These are phyloP conservation scores for Microthlaspi erraticum DNA, from an alignment of 345 rosid species.

Conservation along the genomic window DNA sequence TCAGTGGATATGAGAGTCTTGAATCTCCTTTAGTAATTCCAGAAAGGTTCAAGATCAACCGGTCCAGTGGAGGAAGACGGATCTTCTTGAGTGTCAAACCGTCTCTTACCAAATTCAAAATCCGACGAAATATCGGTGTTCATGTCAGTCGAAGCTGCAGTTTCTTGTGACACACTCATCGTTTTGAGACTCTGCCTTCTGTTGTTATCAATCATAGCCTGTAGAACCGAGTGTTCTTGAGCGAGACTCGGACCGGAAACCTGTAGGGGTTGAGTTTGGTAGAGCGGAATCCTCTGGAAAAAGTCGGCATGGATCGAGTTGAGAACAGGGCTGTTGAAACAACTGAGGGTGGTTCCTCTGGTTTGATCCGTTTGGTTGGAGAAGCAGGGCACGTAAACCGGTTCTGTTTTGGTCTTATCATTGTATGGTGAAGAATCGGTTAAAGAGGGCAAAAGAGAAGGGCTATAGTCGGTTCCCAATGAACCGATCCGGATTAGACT, in stretches of 20 bases:
- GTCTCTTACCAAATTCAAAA: conserved; percentile 54
- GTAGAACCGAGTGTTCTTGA: conserved; percentile 61
- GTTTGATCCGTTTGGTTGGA: conserved; percentile 63
- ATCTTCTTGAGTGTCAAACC: conserved; percentile 52
- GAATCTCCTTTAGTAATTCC: conserved; percentile 63
- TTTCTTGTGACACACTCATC: conserved; percentile 70
- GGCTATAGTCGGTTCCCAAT: conserved; percentile 52
- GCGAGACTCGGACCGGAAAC: conserved; percentile 40
- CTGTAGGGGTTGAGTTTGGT: conserved; percentile 46
- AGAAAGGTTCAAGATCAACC: conserved; percentile 63
- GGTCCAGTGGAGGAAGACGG: conserved; percentile 59
- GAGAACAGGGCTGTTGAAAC: conserved; percentile 47
- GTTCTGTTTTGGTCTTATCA: conserved; percentile 50
- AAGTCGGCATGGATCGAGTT: conserved; percentile 46
- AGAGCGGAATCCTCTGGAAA: conserved; percentile 44
- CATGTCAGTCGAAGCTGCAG: conserved; percentile 49
- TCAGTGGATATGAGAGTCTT: background rate
- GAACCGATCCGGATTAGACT: conserved; percentile 56
- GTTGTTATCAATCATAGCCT: conserved; percentile 57
- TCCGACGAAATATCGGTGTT: conserved; percentile 59
- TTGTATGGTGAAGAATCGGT: conserved; percentile 61
- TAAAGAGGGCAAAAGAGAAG: conserved; percentile 67
- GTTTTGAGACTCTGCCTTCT: conserved; percentile 53
- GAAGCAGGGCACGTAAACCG: conserved; percentile 99
- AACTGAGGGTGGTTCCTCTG: conserved; percentile 48